Conservation (phyloP, 805 yeast species). For the Cyberlindnera galapagoensis region DNA sequence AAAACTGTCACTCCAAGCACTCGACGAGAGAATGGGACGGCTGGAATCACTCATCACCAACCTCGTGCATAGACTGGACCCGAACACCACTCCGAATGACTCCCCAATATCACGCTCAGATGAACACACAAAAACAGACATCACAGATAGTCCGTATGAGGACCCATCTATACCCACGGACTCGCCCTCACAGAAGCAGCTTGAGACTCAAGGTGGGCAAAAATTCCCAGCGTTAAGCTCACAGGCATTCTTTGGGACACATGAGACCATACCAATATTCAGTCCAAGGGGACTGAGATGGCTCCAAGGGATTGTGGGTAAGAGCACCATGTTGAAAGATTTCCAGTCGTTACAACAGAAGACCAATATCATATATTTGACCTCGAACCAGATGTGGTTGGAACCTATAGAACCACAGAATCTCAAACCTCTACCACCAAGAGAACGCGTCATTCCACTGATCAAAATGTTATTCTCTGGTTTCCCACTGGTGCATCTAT, state of each 20-base stretch:
- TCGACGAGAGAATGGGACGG: conserved; percentile 26
- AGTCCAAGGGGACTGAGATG: conserved; percentile 36
- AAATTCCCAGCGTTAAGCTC: too few species aligned
- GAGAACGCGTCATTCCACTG: conserved; percentile 17
- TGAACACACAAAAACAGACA: conserved; percentile 1
- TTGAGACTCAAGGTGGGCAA: too few species aligned
- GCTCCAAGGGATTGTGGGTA: conserved; percentile 25
- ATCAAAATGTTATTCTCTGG: conserved; percentile 9
- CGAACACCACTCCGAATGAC: conserved; percentile 1
- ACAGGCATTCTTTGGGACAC: conserved; percentile 20
- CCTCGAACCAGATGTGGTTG: conserved; percentile 26
- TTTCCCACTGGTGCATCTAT: conserved; percentile 6
- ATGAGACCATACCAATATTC: conserved; percentile 30
- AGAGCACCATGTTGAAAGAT: conserved; percentile 13
- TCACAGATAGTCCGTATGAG: conserved; percentile 1
- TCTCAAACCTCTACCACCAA: conserved; percentile 27
- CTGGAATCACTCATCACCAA: conserved; percentile 29
- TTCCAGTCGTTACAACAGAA: conserved; percentile 22
- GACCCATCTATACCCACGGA: neutral
- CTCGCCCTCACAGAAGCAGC: neutral
- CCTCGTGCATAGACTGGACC: conserved; percentile 21
- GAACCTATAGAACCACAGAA: conserved; percentile 27
- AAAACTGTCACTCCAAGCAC: too few species aligned
- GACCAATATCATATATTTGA: conserved; percentile 16
- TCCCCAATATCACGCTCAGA: too few species aligned